phyloP scores from a whole-genome alignment of 495 filamentous ascomycete species.

The Podospora pseudoanserina region DNA sequence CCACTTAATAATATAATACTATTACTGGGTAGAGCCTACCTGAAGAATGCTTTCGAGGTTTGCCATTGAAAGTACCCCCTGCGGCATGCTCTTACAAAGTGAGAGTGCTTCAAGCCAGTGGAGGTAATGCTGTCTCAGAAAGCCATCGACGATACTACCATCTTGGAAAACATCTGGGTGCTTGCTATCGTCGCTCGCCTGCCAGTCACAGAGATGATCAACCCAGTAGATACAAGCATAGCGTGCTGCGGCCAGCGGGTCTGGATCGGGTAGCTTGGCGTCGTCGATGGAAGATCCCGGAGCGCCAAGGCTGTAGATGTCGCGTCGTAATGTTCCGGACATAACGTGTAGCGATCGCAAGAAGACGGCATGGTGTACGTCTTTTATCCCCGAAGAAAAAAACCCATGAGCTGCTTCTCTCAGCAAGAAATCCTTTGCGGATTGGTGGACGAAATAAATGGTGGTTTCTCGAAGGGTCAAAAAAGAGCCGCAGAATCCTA shows the following conservation, averaged over 20 bases:
- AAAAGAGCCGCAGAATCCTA: constrained; percentile 28
- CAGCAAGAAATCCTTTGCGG: constrained; percentile 38
- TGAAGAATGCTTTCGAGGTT: no score
- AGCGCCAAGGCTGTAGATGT: neutral
- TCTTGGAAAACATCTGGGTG: constrained; percentile 7
- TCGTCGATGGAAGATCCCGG: neutral
- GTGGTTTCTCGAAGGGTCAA: constrained; percentile 27
- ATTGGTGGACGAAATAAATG: constrained; percentile 40
- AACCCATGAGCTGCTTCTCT: neutral
- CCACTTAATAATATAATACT: no score
- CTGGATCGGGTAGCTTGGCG: neutral
- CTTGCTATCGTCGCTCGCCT: no score
- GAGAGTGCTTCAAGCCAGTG: constrained; percentile 24
- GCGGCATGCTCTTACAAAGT: no score
- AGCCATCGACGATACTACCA: constrained; percentile 28
- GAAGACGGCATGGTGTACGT: constrained; percentile 20
- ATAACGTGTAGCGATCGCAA: constrained; percentile 29
- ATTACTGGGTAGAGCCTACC: no score
- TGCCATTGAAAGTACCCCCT: no score
- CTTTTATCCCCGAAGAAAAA: no score
- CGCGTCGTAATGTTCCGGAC: constrained; percentile 5
- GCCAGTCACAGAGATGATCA: neutral
- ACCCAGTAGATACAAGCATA: neutral
- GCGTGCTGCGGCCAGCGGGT: neutral
- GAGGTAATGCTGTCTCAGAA: constrained; percentile 44